Evolutionary conservation across 1,284 basidiomycete genomes (phyloP).

Genomic region (Microbotryum violaceum): DNA sequence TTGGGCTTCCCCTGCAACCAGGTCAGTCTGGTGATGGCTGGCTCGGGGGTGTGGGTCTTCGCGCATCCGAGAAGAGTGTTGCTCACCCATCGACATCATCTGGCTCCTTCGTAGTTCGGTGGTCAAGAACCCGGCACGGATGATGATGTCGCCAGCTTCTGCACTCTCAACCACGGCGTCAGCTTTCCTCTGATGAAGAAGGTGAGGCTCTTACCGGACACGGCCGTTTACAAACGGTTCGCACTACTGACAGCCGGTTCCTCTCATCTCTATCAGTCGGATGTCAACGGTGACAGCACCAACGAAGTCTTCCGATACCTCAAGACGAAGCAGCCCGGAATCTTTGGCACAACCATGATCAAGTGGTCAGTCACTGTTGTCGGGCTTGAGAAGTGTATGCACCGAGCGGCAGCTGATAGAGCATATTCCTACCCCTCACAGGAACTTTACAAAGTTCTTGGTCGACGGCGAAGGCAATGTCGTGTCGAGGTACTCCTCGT

Average conservation of each 20-base stretch:
- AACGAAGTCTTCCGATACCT: conserved; percentile 41
- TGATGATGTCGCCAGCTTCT: conserved; percentile 24
- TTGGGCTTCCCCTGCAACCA: conserved; percentile 25
- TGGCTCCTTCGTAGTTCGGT: conserved; percentile 49
- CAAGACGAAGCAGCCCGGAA: conserved; percentile 36
- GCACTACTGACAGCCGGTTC: too few relatives aligned
- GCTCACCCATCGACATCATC: conserved; percentile 19
- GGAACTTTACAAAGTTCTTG: conserved; percentile 36
- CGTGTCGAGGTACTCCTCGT: conserved; percentile 40
- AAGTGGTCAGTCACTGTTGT: conserved; percentile 30
- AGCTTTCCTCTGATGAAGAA: conserved; percentile 36
- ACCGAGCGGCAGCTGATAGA: not conserved
- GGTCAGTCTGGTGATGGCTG: not conserved
- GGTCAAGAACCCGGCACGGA: conserved; percentile 15
- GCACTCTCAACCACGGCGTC: conserved; percentile 34
- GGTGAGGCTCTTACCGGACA: not conserved
- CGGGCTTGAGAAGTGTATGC: conserved; percentile 40
- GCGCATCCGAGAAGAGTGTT: not conserved
- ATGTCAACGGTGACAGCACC: conserved; percentile 43
- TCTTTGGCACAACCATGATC: conserved; percentile 33
- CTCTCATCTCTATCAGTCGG: conserved; percentile 9
- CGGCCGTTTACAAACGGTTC: too few relatives aligned
- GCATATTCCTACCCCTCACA: not conserved
- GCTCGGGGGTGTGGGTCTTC: not conserved
- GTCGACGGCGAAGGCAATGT: conserved; percentile 42